phyloP scores from a whole-genome alignment of 2,329 filamentous ascomycete genomes.

The Diaporthe vaccinii region DNA sequence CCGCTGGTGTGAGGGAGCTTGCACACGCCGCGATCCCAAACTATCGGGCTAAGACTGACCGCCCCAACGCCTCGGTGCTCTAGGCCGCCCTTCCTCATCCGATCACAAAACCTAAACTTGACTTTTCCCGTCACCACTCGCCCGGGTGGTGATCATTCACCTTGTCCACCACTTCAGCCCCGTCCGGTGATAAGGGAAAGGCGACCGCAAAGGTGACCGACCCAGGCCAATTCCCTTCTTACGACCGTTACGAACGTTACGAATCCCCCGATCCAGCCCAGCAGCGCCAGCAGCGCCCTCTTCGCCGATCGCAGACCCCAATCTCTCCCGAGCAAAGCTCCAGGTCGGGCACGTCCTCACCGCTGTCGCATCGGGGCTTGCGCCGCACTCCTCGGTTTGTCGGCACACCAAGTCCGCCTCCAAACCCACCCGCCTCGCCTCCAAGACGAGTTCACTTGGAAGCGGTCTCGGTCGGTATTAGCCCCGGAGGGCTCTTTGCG shows the following conservation, averaged over 20 bases:
- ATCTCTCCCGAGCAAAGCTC: slow-evolving; percentile 35
- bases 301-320: slow-evolving; percentile 53
- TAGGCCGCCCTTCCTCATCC: slow-evolving; percentile 33
- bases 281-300: slow-evolving; percentile 57
- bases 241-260: slow-evolving; percentile 70
- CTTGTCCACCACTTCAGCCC: slow-evolving; percentile 61
- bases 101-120: slow-evolving; percentile 72
- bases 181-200: slow-evolving; percentile 50
- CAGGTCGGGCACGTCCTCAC: slow-evolving; percentile 55
- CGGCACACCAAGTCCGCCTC: slow-evolving; percentile 55
- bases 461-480: slow-evolving; percentile 63
- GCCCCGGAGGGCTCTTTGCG: slow-evolving; percentile 56
- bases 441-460: slow-evolving; percentile 58
- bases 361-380: slow-evolving; percentile 62
- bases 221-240: slow-evolving; percentile 55
- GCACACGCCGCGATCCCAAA: slow-evolving; percentile 18
- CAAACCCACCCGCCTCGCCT: slow-evolving; percentile 21
- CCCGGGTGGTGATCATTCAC: slow-evolving; percentile 58
- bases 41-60: slow-evolving; percentile 31
- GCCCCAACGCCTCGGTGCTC: slow-evolving; percentile 31
- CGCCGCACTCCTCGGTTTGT: slow-evolving; percentile 67
- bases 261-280: slow-evolving; percentile 57
- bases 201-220: slow-evolving; percentile 62
- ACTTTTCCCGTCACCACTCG: slow-evolving; percentile 60
- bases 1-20: slow-evolving; percentile 19